Base-by-base conservation (phyloP, 169 alveolate species). In the Plasmodium adleri region DNA sequence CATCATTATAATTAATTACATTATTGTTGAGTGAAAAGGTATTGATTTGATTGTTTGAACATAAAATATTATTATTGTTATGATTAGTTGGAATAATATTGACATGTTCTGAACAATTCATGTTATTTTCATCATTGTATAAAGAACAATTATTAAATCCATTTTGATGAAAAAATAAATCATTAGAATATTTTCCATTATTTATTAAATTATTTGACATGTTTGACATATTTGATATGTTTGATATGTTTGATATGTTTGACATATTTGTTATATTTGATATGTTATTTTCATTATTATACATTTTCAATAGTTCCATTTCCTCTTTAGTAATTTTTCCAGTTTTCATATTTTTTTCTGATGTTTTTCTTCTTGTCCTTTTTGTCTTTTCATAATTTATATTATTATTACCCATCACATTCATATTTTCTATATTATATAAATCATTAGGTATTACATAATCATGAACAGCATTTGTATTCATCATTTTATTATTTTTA, bases 131-230 rank as follows among this genome's bases (percentile, higher is more conserved):
- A 17, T 72, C 70, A 43, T 73, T 73, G 45, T 9, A 54, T 17
- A 72, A 20, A 32, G 26, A 49, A 12, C 68, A 13, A 62, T 62
- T 62, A 62, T 62, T 62, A 24, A 12, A 22, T 20, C 32, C 47
- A 62, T 62, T 62, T 62, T 17, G 71, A 62, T 62, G 71, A 62
- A 62, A 62, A 62, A 22, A 62, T 17, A 62, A 10, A 5, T 62
- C 47, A 62, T 62, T 62, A 7, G 22, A 22, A 24, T 8, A 62
- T 24, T 24, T 62, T 22, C 28, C 22, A 8, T 20, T 17, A 0
- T 7, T 20, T n/a, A 13, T 2, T 43, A 32, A 26, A 59, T 52
- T 66, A 24, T 12, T 74, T 39, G 47, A 5, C 10, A 39, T 39
- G 4, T 26, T 22, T 47, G 39, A 10, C 7, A 60, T 66, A 6